Evolutionary conservation across 768 basidiomycete species (phyloP).

Genomic region (Auricularia cornea): DNA sequence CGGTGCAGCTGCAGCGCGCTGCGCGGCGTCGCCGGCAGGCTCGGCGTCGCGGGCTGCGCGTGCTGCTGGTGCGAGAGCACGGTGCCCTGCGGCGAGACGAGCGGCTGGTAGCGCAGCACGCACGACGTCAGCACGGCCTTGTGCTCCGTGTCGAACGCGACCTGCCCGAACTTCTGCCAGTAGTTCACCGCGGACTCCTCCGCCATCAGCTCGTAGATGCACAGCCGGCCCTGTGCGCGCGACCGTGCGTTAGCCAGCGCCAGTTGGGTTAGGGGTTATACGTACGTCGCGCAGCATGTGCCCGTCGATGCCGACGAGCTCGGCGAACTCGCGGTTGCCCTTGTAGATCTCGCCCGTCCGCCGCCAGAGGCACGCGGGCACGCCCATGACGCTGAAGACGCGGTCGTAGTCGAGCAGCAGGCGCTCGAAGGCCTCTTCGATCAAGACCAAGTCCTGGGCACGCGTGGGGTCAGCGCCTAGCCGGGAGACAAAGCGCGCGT

Average conservation of each 20-base stretch:
- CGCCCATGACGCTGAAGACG: slow-evolving; percentile 90
- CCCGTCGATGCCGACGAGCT: slow-evolving; percentile 80
- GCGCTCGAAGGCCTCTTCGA: slow-evolving; percentile 96
- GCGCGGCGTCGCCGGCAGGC: not conserved
- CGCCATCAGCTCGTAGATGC: slow-evolving; percentile 97
- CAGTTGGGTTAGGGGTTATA: too few relatives aligned
- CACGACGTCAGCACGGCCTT: slow-evolving; percentile 92
- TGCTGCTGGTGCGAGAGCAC: not conserved
- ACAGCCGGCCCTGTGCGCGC: slow-evolving; percentile 62
- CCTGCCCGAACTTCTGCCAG: slow-evolving; percentile 95
- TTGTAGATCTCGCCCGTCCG: slow-evolving; percentile 98
- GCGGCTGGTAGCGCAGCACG: slow-evolving; percentile 72
- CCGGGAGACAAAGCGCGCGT: not conserved
- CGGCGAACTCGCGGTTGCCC: slow-evolving; percentile 92
- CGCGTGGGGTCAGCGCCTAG: slow-evolving; percentile 3
- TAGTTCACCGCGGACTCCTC: slow-evolving; percentile 96
- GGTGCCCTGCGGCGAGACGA: slow-evolving; percentile 31
- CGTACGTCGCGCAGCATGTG: slow-evolving; percentile 80
- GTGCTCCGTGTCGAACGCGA: slow-evolving; percentile 85
- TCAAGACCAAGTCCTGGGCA: slow-evolving; percentile 90
- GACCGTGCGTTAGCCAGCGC: too few relatives aligned
- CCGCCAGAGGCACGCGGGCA: slow-evolving; percentile 94
- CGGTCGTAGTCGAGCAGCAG: slow-evolving; percentile 92
- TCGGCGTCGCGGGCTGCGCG: not conserved
- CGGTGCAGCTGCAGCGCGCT: not conserved